Evolutionary conservation across 129 eudicot genomes (phyloP).

Genomic region (Flaveria brownii): DNA sequence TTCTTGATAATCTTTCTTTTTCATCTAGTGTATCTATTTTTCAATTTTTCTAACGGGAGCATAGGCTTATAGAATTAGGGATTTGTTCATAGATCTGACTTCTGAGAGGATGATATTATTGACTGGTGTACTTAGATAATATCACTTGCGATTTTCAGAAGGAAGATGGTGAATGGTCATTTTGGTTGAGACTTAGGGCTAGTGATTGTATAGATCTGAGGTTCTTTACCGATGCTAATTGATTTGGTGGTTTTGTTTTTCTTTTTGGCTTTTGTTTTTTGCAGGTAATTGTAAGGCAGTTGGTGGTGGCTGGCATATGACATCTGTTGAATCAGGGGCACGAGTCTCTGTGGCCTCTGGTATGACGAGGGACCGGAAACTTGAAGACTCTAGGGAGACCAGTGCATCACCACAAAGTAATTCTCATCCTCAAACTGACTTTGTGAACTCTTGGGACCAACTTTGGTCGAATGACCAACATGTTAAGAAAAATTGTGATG

Average conservation of each 20-base stretch:
- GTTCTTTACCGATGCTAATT: conserved; percentile 27
- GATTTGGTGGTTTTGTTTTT: conserved; percentile 17
- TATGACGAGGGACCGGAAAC: conserved; percentile 58
- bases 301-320: neutral
- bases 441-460: conserved; percentile 47
- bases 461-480: conserved; percentile 46
- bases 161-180: neutral
- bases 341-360: conserved; percentile 36
- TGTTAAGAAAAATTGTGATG: conserved; percentile 43
- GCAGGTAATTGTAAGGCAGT: conserved; percentile 58
- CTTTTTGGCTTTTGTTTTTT: conserved; percentile 30
- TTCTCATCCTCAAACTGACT: conserved; percentile 45
- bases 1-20: neutral
- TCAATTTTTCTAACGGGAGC: neutral
- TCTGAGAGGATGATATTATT: conserved; percentile 30
- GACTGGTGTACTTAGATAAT: conserved; percentile 5
- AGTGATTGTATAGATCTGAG: conserved; percentile 41
- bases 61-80: conserved; percentile 3
- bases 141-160: neutral
- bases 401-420: conserved; percentile 49
- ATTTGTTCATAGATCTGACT: conserved; percentile 36
- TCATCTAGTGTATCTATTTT: conserved; percentile 2
- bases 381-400: conserved; percentile 49
- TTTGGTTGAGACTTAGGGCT: neutral
- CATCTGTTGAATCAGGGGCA: conserved; percentile 47